phyloP scores from a whole-genome alignment of 1,139 yeast species.

The Petasospora rhodanensis region DNA sequence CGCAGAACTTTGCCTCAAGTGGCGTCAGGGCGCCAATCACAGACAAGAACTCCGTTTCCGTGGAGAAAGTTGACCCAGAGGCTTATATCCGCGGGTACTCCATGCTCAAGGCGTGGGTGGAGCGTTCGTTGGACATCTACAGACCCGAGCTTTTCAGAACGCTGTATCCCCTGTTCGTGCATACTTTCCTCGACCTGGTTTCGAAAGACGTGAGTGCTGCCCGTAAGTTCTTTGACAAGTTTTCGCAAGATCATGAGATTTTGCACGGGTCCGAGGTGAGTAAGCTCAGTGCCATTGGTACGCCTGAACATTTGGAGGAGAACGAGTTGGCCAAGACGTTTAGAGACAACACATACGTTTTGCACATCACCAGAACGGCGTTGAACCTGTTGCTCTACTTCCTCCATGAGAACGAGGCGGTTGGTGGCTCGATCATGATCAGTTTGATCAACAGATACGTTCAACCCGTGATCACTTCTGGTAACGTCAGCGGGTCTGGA shows the following conservation, averaged over 20 bases:
- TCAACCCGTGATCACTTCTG: conserved; percentile 50
- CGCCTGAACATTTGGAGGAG: conserved; percentile 77
- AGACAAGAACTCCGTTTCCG: conserved; percentile 26
- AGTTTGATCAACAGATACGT: conserved; percentile 83
- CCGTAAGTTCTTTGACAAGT: conserved; percentile 69
- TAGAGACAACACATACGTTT: conserved; percentile 65
- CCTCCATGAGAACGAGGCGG: conserved; percentile 86
- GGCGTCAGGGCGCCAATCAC: conserved; percentile 16
- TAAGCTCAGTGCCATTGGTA: conserved; percentile 65
- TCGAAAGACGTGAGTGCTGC: conserved; percentile 62
- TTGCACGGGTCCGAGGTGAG: conserved; percentile 77
- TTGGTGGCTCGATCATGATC: conserved; percentile 86
- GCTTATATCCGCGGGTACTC: conserved; percentile 74
- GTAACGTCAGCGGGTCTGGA: conserved; percentile 29
- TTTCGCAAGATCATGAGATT: conserved; percentile 66
- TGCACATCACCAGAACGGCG: conserved; percentile 79
- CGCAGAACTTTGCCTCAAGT: conserved; percentile 30
- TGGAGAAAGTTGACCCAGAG: conserved; percentile 52
- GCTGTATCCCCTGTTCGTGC: conserved; percentile 86
- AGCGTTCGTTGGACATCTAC: conserved; percentile 85
- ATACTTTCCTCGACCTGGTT: conserved; percentile 77
- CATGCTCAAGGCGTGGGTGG: conserved; percentile 83
- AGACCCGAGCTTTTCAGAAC: conserved; percentile 82
- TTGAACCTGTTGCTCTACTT: conserved; percentile 80
- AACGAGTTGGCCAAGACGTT: conserved; percentile 77